Conservation (phyloP, 257 asterid genomes). For the Rehmannia glutinosa region DNA sequence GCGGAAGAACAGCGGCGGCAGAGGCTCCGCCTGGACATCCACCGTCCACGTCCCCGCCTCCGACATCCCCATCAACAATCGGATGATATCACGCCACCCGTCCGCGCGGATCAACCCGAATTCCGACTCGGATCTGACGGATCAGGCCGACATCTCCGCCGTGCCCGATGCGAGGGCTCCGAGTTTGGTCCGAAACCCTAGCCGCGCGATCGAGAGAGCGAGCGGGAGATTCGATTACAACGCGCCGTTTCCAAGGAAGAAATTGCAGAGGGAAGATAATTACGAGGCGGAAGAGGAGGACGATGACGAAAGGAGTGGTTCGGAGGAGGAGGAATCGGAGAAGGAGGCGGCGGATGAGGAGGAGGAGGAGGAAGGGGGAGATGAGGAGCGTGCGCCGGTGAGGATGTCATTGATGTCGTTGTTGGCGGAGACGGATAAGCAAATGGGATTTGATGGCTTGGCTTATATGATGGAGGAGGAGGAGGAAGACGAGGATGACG, state of each 20-base stretch:
- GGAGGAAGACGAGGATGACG: constrained; percentile 38
- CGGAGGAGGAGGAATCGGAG: constrained; percentile 18
- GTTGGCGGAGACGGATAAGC: constrained; percentile 59
- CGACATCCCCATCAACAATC: constrained; percentile 45
- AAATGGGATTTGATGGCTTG: constrained; percentile 39
- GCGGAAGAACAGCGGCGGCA: constrained; percentile 39
- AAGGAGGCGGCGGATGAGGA: neutral
- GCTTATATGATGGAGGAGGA: constrained; percentile 46
- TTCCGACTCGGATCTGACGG: constrained; percentile 14
- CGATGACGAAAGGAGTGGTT: neutral
- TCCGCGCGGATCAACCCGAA: constrained; percentile 31
- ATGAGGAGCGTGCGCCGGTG: constrained; percentile 25
- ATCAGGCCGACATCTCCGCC: constrained; percentile 18
- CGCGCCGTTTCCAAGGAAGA: constrained; percentile 21
- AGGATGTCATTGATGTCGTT: constrained; percentile 79
- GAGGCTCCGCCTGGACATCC: constrained; percentile 53
- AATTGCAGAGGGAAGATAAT: constrained; percentile 22
- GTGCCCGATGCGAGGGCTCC: constrained; percentile 19
- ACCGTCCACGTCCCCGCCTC: constrained; percentile 61
- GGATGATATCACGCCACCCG: constrained; percentile 30
- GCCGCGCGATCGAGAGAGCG: constrained; percentile 26
- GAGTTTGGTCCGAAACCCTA: constrained; percentile 29
- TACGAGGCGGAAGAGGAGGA: constrained; percentile 2
- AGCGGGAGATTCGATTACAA: constrained; percentile 31
- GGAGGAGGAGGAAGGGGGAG: constrained; percentile 3